Conservation (phyloP, 306 rosid genomes). For the Carpinus fangiana region DNA sequence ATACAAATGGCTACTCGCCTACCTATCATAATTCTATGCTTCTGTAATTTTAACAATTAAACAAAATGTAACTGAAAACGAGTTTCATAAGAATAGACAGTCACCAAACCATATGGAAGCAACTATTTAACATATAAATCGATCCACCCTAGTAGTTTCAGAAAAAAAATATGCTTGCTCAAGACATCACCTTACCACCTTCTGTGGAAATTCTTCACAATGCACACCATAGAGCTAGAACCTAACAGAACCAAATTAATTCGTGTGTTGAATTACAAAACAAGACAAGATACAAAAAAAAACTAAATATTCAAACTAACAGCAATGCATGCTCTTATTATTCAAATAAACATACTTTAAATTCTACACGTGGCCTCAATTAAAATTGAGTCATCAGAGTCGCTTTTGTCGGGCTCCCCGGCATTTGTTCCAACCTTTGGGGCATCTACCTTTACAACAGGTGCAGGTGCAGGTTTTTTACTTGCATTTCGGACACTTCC, state of each 20-base stretch:
- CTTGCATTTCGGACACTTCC: conserved; percentile 44
- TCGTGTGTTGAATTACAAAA: too few relatives aligned
- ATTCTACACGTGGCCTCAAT: conserved; percentile 4
- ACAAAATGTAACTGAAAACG: too few relatives aligned
- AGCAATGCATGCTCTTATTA: conserved; percentile 1
- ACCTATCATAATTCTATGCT: neutral
- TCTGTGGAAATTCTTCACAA: neutral
- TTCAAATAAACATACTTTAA: conserved; percentile 16
- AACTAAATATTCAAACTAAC: neutral
- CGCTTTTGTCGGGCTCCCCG: conserved; percentile 80
- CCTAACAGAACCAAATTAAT: neutral
- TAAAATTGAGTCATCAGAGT: conserved; percentile 83
- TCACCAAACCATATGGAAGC: too few relatives aligned
- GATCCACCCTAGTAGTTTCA: too few relatives aligned
- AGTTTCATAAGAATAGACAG: too few relatives aligned
- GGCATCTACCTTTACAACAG: conserved; percentile 57
- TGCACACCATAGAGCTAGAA: neutral
- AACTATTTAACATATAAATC: too few relatives aligned
- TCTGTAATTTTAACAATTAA: neutral
- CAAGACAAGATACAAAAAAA: neutral
- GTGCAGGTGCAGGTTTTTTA: conserved; percentile 55
- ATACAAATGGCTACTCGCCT: neutral
- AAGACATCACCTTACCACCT: neutral
- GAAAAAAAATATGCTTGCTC: neutral
- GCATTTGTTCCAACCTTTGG: conserved; percentile 58